These are phyloP conservation scores for Podaxis pistillaris DNA, from an alignment of 768 basidiomycete genomes.

Conservation along the genomic window DNA sequence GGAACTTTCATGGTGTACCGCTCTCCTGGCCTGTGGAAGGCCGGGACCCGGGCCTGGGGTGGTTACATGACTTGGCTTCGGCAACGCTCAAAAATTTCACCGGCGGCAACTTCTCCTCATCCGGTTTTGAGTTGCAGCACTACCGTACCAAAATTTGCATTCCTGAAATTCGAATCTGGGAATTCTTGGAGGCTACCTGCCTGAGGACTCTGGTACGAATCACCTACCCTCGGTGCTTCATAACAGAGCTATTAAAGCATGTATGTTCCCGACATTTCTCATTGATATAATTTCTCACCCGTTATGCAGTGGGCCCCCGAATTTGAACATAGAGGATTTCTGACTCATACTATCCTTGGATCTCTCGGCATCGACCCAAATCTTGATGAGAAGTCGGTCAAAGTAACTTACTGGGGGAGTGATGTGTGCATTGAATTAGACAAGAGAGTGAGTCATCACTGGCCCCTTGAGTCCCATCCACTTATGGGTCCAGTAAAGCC, in stretches of 20 bases:
- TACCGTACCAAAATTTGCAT: too few relatives aligned
- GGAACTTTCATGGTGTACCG: too few relatives aligned
- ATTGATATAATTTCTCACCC: neutral
- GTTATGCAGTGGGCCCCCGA: neutral
- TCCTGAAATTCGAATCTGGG: too few relatives aligned
- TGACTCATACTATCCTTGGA: neutral
- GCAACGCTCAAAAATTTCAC: rapidly evolving
- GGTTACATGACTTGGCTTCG: too few relatives aligned
- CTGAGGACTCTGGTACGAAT: too few relatives aligned
- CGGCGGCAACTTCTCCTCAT: too few relatives aligned
- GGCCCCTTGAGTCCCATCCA: neutral
- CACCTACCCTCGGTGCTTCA: too few relatives aligned
- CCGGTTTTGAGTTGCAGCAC: too few relatives aligned
- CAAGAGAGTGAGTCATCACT: neutral
- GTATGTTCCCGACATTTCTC: neutral
- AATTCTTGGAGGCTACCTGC: too few relatives aligned
- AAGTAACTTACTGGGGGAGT: rapidly evolving
- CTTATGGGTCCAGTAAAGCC: neutral
- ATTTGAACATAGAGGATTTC: rapidly evolving
- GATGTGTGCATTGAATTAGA: neutral
- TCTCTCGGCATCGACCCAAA: neutral
- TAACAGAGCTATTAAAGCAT: too few relatives aligned
- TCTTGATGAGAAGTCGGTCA: neutral
- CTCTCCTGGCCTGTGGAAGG: too few relatives aligned
- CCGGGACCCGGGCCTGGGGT: too few relatives aligned